Percentiles rank a stretch among this genome's conserved stretches.
Conservation (phyloP, 1,139 yeast genomes). For the Entelexis paramagnoliae region DNA sequence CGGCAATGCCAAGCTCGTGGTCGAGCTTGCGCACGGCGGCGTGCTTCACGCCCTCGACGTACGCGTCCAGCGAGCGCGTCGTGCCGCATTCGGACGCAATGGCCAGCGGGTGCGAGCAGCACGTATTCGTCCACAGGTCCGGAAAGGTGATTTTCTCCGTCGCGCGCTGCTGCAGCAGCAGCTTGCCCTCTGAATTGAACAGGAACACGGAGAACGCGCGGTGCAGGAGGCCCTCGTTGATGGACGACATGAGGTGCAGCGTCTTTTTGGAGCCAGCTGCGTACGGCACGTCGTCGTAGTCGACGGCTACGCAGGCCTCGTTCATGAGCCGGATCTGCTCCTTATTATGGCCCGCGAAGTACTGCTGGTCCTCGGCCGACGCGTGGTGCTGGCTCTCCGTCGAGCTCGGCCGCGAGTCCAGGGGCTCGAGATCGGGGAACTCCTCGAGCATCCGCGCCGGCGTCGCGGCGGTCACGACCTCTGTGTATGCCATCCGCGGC, state of each 20-base stretch:
- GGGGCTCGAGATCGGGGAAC: constrained; percentile 44
- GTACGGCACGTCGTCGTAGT: constrained; percentile 72
- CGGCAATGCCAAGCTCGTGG: constrained; percentile 84
- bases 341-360: constrained; percentile 78
- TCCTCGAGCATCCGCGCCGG: constrained; percentile 42
- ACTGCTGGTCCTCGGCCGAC: constrained; percentile 25
- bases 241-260: constrained; percentile 73
- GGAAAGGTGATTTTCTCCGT: constrained; percentile 95
- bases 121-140: constrained; percentile 94
- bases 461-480: constrained; percentile 44
- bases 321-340: constrained; percentile 94
- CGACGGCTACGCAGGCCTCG: constrained; percentile 88
- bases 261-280: constrained; percentile 93
- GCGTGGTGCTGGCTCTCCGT: constrained; percentile 17
- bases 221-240: constrained; percentile 74
- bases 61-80: constrained; percentile 38
- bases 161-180: constrained; percentile 88
- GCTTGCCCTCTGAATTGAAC: constrained; percentile 64
- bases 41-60: constrained; percentile 65
- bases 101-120: constrained; percentile 95
- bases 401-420: constrained; percentile 21
- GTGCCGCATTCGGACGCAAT: constrained; percentile 69
- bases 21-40: constrained; percentile 89
- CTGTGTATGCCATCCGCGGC: constrained; percentile 34
- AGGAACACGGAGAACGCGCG: constrained; percentile 92